Percentiles rank a stretch among this genome's conserved stretches.
phyloP scores from a whole-genome alignment of 2,329 filamentous ascomycete genomes.

The Chaetomium sp. region DNA sequence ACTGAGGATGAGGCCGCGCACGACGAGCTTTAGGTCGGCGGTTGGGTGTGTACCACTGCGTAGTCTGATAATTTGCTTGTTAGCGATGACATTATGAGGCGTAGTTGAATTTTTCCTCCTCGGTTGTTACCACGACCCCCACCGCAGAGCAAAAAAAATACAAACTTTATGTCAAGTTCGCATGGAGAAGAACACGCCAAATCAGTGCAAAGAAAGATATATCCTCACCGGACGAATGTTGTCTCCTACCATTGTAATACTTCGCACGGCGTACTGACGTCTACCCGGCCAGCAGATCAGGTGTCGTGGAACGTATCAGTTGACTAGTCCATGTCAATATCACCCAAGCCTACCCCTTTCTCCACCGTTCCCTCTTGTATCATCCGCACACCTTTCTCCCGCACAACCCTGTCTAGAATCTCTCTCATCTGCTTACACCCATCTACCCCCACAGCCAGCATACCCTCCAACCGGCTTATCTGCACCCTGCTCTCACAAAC shows the following conservation, averaged over 20 bases:
- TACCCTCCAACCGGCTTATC: conserved; percentile 73
- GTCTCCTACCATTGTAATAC: too few relatives aligned
- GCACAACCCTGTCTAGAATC: conserved; percentile 74
- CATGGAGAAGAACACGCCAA: neutral
- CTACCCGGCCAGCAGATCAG: too few relatives aligned
- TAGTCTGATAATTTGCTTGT: conserved; percentile 10
- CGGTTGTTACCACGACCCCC: too few relatives aligned
- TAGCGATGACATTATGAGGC: conserved; percentile 6
- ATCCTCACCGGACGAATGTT: neutral
- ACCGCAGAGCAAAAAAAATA: neutral
- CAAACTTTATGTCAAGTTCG: neutral
- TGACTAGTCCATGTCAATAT: conserved; percentile 43
- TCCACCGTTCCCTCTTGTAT: conserved; percentile 49
- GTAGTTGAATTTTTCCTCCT: neutral
- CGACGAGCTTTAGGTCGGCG: conserved; percentile 40
- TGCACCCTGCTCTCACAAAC: conserved; percentile 88
- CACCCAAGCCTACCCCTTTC: conserved; percentile 39
- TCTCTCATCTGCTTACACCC: conserved; percentile 81
- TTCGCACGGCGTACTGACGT: too few relatives aligned
- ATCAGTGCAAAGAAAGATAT: neutral
- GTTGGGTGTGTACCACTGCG: neutral
- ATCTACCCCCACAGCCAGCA: conserved; percentile 88
- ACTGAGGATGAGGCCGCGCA: conserved; percentile 32
- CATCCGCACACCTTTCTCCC: conserved; percentile 61
- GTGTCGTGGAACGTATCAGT: too few relatives aligned